phyloP scores from a whole-genome alignment of 2,329 filamentous ascomycete species.

The Fusarium graminum region DNA sequence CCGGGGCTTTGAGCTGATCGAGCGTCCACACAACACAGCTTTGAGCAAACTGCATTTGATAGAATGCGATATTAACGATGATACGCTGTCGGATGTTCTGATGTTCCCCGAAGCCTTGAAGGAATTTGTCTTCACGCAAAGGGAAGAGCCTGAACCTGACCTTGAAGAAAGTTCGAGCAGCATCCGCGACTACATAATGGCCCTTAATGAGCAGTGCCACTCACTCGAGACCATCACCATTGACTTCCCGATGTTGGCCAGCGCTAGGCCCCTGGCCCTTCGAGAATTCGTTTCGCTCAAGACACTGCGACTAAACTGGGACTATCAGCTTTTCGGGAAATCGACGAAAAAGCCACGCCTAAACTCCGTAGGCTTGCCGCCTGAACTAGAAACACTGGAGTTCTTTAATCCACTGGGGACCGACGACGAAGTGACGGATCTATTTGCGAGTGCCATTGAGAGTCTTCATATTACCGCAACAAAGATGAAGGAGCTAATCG shows the following conservation, averaged over 20 bases:
- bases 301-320: conserved; percentile 60
- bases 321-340: conserved; percentile 63
- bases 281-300: conserved; percentile 59
- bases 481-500: conserved; percentile 56
- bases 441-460: conserved; percentile 59
- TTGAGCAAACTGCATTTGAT: conserved; percentile 60
- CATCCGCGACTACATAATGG: conserved; percentile 61
- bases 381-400: conserved; percentile 60
- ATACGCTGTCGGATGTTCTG: conserved; percentile 54
- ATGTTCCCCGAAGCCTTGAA: conserved; percentile 60
- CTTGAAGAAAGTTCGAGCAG: conserved; percentile 63
- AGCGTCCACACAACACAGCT: conserved; percentile 62
- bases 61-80: conserved; percentile 65
- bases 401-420: conserved; percentile 61
- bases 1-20: conserved; percentile 62
- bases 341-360: conserved; percentile 60
- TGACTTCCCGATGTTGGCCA: conserved; percentile 58
- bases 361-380: conserved; percentile 62
- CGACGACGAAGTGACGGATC: conserved; percentile 62
- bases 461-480: conserved; percentile 55
- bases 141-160: conserved; percentile 55
- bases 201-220: conserved; percentile 57
- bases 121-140: conserved; percentile 63
- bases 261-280: conserved; percentile 58
- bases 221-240: conserved; percentile 61